These are phyloP conservation scores for Aethionema arabicum DNA, from an alignment of 345 rosid species.

Conservation along the genomic window DNA sequence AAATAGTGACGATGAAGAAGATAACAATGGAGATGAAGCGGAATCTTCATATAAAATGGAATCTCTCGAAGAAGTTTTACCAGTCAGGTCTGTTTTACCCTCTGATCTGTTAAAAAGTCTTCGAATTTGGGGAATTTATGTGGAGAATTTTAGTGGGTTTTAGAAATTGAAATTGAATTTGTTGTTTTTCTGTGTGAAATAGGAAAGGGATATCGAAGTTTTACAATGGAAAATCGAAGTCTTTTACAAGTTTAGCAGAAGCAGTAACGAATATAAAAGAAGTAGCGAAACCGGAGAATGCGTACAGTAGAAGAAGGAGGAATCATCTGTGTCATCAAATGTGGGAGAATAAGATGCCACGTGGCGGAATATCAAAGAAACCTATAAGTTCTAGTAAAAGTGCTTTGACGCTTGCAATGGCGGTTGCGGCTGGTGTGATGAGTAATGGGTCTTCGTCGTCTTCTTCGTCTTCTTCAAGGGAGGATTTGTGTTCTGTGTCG, in stretches of 20 bases:
- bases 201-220: slow-evolving; percentile 83
- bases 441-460: background rate
- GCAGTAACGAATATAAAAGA: slow-evolving; percentile 57
- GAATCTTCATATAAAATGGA: slow-evolving; percentile 63
- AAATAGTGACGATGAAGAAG: slow-evolving; percentile 48
- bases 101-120: background rate
- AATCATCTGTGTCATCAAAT: slow-evolving; percentile 56
- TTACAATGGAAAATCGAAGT: slow-evolving; percentile 83
- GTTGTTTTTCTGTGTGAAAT: slow-evolving; percentile 18
- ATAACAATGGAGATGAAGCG: slow-evolving; percentile 50
- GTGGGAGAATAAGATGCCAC: slow-evolving; percentile 57
- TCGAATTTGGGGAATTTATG: background rate
- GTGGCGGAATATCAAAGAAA: slow-evolving; percentile 63
- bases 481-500: slow-evolving; percentile 31
- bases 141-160: background rate
- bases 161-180: no score
- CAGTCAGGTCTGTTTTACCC: slow-evolving; percentile 47
- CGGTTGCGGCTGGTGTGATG: slow-evolving; percentile 62
- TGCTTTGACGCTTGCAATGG: slow-evolving; percentile 69
- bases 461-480: no score
- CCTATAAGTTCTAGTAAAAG: slow-evolving; percentile 57
- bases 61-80: slow-evolving; percentile 61
- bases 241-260: slow-evolving; percentile 58
- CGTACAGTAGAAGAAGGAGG: slow-evolving; percentile 50
- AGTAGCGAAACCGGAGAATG: slow-evolving; percentile 73